These are phyloP conservation scores for Citrus sp. DNA, from an alignment of 345 rosid species.

Conservation along the genomic window DNA sequence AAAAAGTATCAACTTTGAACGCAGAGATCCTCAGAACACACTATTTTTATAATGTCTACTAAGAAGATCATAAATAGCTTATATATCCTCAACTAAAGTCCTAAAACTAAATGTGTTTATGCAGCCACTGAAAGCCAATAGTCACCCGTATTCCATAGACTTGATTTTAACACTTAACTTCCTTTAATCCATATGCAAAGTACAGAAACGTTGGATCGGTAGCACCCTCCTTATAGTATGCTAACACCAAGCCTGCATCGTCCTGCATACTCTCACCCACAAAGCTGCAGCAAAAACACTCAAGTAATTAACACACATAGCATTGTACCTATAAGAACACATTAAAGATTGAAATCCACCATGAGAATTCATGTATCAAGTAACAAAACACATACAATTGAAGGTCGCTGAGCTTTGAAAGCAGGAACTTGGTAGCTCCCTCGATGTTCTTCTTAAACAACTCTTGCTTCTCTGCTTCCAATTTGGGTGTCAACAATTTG, in stretches of 20 bases:
- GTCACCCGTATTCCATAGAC: neutral
- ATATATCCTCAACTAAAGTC: neutral
- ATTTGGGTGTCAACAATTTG: conserved; percentile 62
- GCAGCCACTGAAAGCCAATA: neutral
- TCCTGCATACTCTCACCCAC: conserved; percentile 94
- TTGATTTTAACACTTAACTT: conserved; percentile 61
- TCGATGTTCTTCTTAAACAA: conserved; percentile 79
- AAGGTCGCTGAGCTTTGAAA: conserved; percentile 75
- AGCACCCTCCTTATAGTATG: conserved; percentile 80
- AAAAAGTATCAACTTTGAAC: neutral
- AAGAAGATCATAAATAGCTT: neutral
- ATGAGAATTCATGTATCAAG: neutral
- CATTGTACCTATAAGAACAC: too few species aligned
- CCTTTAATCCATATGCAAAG: conserved; percentile 69
- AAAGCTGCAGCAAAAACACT: conserved; percentile 43
- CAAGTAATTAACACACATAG: neutral
- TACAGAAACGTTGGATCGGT: conserved; percentile 82
- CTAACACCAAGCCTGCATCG: conserved; percentile 66
- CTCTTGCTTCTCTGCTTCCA: conserved; percentile 49
- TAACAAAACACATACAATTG: conserved; percentile 63
- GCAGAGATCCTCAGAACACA: neutral
- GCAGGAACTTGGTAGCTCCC: conserved; percentile 83
- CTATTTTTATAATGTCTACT: neutral
- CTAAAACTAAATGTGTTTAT: neutral
- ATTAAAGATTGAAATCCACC: neutral